Percentiles rank a stretch among this genome's conserved stretches.
Evolutionary conservation across 1,284 basidiomycete genomes (phyloP).

Genomic region (Thelephora terrestris): DNA sequence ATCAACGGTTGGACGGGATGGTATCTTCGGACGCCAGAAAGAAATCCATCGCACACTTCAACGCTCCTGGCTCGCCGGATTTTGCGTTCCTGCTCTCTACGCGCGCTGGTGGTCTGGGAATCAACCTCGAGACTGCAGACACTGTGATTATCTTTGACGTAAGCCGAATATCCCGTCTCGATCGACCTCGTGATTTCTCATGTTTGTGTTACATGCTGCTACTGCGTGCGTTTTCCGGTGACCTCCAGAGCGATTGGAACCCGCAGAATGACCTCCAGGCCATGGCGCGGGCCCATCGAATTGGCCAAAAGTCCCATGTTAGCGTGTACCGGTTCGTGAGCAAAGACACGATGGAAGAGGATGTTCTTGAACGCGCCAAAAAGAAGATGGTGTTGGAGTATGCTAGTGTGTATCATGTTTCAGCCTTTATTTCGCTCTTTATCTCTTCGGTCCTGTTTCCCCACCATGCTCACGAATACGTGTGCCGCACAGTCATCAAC

Average conservation of each 20-base stretch:
- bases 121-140: slow-evolving; percentile 97
- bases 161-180: slow-evolving; percentile 56
- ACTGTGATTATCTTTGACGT: slow-evolving; percentile 99
- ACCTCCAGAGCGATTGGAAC: slow-evolving; percentile 79
- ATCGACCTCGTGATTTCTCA: slow-evolving; percentile 82
- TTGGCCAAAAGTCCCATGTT: slow-evolving; percentile 96
- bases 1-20: slow-evolving; percentile 69
- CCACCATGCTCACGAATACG: background rate
- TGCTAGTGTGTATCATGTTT: slow-evolving; percentile 64
- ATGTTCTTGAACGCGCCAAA: slow-evolving; percentile 95
- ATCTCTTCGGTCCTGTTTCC: background rate
- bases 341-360: slow-evolving; percentile 99
- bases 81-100: slow-evolving; percentile 86
- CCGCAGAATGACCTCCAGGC: slow-evolving; percentile 98
- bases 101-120: slow-evolving; percentile 94
- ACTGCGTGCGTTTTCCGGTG: slow-evolving; percentile 11
- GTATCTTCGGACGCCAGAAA: slow-evolving; percentile 77
- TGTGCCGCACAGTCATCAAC: slow-evolving; percentile 71
- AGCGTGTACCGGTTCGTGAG: slow-evolving; percentile 97
- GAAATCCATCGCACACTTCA: slow-evolving; percentile 74
- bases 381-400: slow-evolving; percentile 99
- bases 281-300: slow-evolving; percentile 97
- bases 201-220: slow-evolving; percentile 17
- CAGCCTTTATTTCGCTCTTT: slow-evolving; percentile 3
- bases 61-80: slow-evolving; percentile 62